Base-by-base conservation (phyloP, 495 filamentous ascomycete species). In the Penicillium samsonianum region DNA sequence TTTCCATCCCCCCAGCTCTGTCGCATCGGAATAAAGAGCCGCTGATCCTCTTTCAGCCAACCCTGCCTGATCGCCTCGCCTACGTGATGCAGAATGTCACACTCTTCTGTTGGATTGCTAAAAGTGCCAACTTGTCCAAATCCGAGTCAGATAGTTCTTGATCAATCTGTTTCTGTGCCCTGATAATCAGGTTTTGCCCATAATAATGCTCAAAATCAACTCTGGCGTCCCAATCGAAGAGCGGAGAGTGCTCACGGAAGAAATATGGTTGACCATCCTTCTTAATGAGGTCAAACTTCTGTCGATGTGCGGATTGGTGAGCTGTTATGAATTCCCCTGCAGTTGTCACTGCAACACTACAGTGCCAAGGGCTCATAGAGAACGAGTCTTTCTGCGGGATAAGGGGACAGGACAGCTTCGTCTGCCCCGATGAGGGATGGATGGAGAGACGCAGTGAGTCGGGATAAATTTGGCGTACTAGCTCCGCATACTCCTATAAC, bases 281-380 rank as follows among this genome's bases (percentile, higher is more conserved):
- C 10, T 40, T 23, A 28, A 55, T 23, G 16, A 47, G 43, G 14
- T 55, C 53, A 20, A 38, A 55, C 1, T 38, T 47, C 53, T 47
- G 41, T 10, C 53, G 41, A 38, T 55, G 53, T 5, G 16, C 26
- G 16, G 53, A 45, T 22, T 47, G 37, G 20, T 55, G 53, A 12
- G 53, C 53, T 19, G 53, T 55, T 22, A 38, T 47, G 20, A 55
- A 55, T 12, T 30, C 37, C 1, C 53, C 53, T 2, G 46, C 9
- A 0, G 16, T 12, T 22, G n/a, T 45, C 17, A 55, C 53, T 25
- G 53, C 53, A 26, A 55, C 22, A 30, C 53, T 55, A 28, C 53
- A 55, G n/a, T 55, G 53, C 53, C 53, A 55, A 10, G 53, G 53
- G 14, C 53, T 55, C 53, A 55, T 55, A 20, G 53, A 55, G 22